Evolutionary conservation across 2,329 filamentous ascomycete genomes (phyloP), one percentile per base, ranked within the genome.

Genomic region (Coleophoma cylindrospora): DNA sequence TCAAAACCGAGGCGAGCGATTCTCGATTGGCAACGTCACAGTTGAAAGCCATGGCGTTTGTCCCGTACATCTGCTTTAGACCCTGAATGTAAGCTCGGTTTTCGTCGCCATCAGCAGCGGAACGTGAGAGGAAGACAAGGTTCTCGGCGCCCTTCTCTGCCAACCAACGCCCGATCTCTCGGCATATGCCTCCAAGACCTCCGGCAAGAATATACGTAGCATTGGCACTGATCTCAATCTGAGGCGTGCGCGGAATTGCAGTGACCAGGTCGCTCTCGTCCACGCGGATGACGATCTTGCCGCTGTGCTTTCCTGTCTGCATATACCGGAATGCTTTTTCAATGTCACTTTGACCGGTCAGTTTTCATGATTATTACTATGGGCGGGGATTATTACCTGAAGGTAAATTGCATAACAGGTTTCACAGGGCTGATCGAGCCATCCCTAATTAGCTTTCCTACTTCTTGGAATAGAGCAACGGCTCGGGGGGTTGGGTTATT

Each of bases 151-250:
- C 70, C 40, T 61, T 59, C 0, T 60, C 57, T 2, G 61, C 63
- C 63, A 74, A 64, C 65, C 66, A 70, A 10, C 43, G 51, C 6
- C 66, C 61, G 19, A 73, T 64, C 34, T 58, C 59, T 41, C 62
- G 58, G n/a, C 72, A 72, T 1, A 74, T 54, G 34, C 70, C 71
- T 37, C 71, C 70, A 1, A 70, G 61, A 9, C 72, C 71, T 46
- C 72, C 72, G 36, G 64, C 63, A 19, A 73, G 50, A 2, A 72
- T 54, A 49, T 72, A 73, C 5, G 63, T 57, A 7, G 59, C 64
- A 9, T 61, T 61, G n/a, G 41, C 12, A 44, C 27, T 44, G 12
- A 44, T n/a, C 6, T 44, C 15, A n/a, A 44, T 19, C 41, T 44
- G 17, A 27, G 41, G 19, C 9, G 27, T 27, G 27, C 27, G 27